A percentile compares a stretch with the other conserved stretches of the same genome.
phyloP scores from a whole-genome alignment of 2,329 filamentous ascomycete species.

The Calonectria pteridis region DNA sequence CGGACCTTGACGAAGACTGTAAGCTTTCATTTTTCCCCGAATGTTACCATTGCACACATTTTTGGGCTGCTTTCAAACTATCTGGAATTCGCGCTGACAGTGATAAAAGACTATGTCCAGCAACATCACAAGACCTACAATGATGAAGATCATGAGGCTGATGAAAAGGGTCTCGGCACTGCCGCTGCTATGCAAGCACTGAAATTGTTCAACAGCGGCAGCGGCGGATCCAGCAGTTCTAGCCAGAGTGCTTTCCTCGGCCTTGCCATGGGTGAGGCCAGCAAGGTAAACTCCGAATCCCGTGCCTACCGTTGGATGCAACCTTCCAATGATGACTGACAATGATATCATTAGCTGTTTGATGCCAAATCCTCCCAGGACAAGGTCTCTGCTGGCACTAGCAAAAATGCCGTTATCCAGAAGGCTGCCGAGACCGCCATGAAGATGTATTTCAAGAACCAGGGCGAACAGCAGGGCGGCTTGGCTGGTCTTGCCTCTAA shows the following conservation, averaged over 20 bases:
- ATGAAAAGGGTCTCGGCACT: constrained; percentile 70
- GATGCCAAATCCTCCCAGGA: constrained; percentile 69
- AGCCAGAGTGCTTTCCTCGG: constrained; percentile 86
- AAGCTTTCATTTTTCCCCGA: constrained; percentile 18
- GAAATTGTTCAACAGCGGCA: constrained; percentile 79
- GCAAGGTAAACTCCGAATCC: constrained; percentile 62
- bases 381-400: constrained; percentile 68
- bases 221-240: constrained; percentile 61
- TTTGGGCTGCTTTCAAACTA: not conserved
- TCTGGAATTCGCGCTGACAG: not conserved
- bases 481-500: constrained; percentile 62
- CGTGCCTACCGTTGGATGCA: not conserved
- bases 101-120: constrained; percentile 70
- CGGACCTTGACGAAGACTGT: constrained; percentile 66
- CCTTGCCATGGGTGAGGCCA: constrained; percentile 89
- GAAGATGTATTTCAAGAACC: constrained; percentile 90
- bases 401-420: constrained; percentile 85
- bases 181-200: constrained; percentile 86
- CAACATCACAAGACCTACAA: constrained; percentile 83
- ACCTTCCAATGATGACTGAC: constrained; percentile 14
- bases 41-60: not conserved
- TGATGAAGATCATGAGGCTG: constrained; percentile 59
- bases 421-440: constrained; percentile 87
- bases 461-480: constrained; percentile 62
- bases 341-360: constrained; percentile 65